Evolutionary conservation across 2,329 filamentous ascomycete genomes (phyloP).

Genomic region (Xylariaceae sp.): DNA sequence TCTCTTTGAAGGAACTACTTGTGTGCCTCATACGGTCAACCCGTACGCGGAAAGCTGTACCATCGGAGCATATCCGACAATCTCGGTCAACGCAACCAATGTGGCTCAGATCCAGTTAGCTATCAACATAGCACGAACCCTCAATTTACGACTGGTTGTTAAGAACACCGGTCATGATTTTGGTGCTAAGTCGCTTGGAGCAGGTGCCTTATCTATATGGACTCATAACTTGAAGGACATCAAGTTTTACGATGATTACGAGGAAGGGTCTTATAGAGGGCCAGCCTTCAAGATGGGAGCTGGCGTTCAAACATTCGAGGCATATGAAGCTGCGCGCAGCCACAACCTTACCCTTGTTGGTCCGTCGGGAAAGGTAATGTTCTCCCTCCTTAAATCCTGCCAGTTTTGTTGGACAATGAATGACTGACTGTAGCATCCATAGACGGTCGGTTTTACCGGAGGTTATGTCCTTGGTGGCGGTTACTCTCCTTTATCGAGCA

Average conservation of each 20-base stretch:
- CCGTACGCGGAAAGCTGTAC: slow-evolving; percentile 29
- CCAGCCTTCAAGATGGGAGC: slow-evolving; percentile 35
- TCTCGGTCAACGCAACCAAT: slow-evolving; percentile 33
- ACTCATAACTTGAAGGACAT: slow-evolving; percentile 36
- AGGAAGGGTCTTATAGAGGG: slow-evolving; percentile 31
- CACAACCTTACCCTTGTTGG: slow-evolving; percentile 31
- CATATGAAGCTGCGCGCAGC: slow-evolving; percentile 29
- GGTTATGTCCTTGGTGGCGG: slow-evolving; percentile 55
- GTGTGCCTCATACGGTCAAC: slow-evolving; percentile 32
- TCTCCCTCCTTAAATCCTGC: not conserved
- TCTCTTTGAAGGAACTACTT: slow-evolving; percentile 31
- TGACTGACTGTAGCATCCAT: not conserved
- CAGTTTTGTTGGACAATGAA: not conserved
- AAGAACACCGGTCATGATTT: slow-evolving; percentile 36
- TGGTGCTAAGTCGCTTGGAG: slow-evolving; percentile 34
- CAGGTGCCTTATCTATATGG: slow-evolving; percentile 33
- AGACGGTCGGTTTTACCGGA: slow-evolving; percentile 55
- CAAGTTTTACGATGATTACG: slow-evolving; percentile 29
- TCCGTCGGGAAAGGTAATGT: slow-evolving; percentile 29
- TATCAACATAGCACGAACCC: slow-evolving; percentile 32
- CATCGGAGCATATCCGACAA: slow-evolving; percentile 32
- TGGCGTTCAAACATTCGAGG: slow-evolving; percentile 33
- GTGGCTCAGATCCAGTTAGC: slow-evolving; percentile 34
- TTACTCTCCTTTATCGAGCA: slow-evolving; percentile 54
- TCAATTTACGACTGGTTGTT: slow-evolving; percentile 33